phyloP scores from a whole-genome alignment of 1,284 basidiomycete species.

The Sanghuangporus weigelae region DNA sequence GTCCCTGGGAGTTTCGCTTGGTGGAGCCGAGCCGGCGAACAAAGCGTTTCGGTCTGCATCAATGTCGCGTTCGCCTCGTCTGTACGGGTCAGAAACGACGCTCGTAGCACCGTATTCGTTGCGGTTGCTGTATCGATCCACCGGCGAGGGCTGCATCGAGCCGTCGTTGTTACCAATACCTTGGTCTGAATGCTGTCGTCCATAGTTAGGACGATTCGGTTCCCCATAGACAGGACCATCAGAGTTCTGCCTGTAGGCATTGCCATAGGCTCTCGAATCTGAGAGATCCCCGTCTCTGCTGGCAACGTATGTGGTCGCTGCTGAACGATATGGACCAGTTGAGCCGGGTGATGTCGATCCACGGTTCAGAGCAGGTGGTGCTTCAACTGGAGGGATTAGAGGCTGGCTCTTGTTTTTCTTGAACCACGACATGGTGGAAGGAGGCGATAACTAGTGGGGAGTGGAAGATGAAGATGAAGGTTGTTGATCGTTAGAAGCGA shows the following conservation, averaged over 20 bases:
- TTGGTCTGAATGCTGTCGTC: slow-evolving; percentile 24
- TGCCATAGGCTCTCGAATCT: slow-evolving; percentile 26
- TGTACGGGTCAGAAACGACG: slow-evolving; percentile 56
- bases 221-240: not conserved
- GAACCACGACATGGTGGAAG: slow-evolving; percentile 65
- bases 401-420: slow-evolving; percentile 60
- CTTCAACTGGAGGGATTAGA: slow-evolving; percentile 63
- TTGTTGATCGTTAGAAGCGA: not conserved
- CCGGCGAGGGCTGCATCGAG: not conserved
- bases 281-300: slow-evolving; percentile 63
- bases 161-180: slow-evolving; percentile 20
- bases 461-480: slow-evolving; percentile 4
- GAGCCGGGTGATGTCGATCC: slow-evolving; percentile 29
- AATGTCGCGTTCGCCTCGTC: slow-evolving; percentile 50
- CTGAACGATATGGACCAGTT: slow-evolving; percentile 43
- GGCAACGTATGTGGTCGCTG: slow-evolving; percentile 54
- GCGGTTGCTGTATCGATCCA: slow-evolving; percentile 17
- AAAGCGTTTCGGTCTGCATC: slow-evolving; percentile 69
- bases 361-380: slow-evolving; percentile 28
- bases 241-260: not conserved
- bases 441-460: slow-evolving; percentile 11
- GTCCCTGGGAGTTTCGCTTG: slow-evolving; percentile 42
- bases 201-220: slow-evolving; percentile 5
- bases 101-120: slow-evolving; percentile 49
- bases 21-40: slow-evolving; percentile 64